phyloP scores from a whole-genome alignment of 306 rosid species.

The Malus asiatica region DNA sequence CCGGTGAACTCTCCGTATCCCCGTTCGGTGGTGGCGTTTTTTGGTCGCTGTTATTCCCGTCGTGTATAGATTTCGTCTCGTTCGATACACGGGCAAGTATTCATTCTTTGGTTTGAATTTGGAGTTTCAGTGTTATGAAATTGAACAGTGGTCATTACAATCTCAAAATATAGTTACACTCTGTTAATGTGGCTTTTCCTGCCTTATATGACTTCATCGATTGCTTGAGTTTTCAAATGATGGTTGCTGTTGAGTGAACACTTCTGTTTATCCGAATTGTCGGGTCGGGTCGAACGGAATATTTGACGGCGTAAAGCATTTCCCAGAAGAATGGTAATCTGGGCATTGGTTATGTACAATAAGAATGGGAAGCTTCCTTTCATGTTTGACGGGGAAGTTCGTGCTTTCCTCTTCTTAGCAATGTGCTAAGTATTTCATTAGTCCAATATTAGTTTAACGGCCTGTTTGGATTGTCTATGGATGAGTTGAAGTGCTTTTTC shows the following conservation, averaged over 20 bases:
- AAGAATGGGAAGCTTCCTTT: too few relatives aligned
- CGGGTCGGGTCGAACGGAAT: neutral
- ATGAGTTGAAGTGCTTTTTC: neutral
- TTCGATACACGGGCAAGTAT: constrained; percentile 33
- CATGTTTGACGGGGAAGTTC: neutral
- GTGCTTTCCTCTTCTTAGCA: neutral
- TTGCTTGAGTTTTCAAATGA: neutral
- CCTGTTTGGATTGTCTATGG: neutral
- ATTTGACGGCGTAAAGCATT: neutral
- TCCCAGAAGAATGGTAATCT: neutral
- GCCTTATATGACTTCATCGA: neutral
- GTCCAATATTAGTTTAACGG: too few relatives aligned
- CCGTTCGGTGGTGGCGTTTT: neutral
- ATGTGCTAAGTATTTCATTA: too few relatives aligned
- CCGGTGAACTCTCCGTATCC: neutral
- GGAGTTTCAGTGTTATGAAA: constrained; percentile 6
- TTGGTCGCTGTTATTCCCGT: constrained; percentile 10
- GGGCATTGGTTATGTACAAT: too few relatives aligned
- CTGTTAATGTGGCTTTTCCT: constrained; percentile 2
- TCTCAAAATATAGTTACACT: constrained; percentile 2
- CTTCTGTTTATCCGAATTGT: neutral
- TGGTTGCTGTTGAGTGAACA: neutral
- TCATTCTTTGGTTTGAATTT: constrained; percentile 48
- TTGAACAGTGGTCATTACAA: constrained; percentile 3
- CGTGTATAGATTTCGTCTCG: constrained; percentile 57